A percentile compares a stretch with the other conserved stretches of the same genome.
phyloP scores from a whole-genome alignment of 306 rosid species.

The Argentina anserina region DNA sequence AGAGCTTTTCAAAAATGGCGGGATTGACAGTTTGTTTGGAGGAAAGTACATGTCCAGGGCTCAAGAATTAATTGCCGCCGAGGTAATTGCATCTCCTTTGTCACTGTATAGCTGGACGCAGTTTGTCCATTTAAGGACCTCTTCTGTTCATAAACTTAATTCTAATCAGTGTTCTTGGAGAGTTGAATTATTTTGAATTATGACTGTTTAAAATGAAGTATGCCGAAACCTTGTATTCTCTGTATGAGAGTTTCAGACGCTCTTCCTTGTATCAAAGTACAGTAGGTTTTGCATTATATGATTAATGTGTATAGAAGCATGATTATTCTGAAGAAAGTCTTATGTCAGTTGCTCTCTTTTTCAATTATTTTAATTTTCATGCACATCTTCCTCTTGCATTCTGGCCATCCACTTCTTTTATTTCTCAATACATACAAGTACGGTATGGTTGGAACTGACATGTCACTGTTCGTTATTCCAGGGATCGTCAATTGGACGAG shows the following conservation, averaged over 20 bases:
- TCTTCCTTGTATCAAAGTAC: not conserved
- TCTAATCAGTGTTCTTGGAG: not conserved
- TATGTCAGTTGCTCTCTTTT: not conserved
- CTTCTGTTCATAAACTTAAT: not conserved
- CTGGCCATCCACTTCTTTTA: not conserved
- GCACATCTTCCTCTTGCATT: not conserved
- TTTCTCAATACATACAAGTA: not conserved
- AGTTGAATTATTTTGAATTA: not conserved
- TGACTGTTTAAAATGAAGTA: not conserved
- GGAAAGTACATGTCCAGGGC: conserved; percentile 52
- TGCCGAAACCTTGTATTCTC: not conserved
- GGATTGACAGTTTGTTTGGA: conserved; percentile 88
- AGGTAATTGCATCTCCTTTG: conserved; percentile 48
- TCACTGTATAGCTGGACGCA: not conserved
- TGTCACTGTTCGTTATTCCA: conserved; percentile 27
- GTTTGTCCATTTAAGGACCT: not conserved
- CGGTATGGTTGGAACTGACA: not conserved
- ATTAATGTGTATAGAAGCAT: not conserved
- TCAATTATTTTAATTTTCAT: not conserved
- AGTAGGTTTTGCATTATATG: not conserved
- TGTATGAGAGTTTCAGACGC: not conserved
- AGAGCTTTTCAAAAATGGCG: conserved; percentile 87
- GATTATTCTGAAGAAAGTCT: not conserved
- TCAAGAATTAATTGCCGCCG: conserved; percentile 63
- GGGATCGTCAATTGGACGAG: conserved; percentile 52